These are phyloP conservation scores for Papiliotrema laurentii DNA, from an alignment of 1,284 basidiomycete species.

Conservation along the genomic window DNA sequence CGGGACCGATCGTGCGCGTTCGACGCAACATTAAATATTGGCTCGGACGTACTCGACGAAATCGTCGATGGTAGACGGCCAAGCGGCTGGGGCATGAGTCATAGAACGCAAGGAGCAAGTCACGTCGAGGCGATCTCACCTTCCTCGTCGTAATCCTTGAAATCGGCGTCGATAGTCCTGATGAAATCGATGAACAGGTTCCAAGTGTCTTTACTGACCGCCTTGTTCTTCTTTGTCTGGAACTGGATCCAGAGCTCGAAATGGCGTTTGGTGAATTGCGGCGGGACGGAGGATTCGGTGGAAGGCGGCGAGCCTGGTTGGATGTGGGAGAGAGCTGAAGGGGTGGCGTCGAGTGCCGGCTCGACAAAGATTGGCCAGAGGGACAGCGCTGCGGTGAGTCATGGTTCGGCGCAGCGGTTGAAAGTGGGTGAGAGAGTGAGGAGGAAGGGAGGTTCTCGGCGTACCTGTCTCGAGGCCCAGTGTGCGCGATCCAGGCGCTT, in stretches of 20 bases:
- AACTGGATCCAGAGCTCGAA: constrained; percentile 82
- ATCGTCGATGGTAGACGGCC: constrained; percentile 46
- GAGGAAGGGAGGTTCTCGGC: too few relatives aligned
- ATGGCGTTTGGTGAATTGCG: constrained; percentile 65
- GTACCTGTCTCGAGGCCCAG: constrained; percentile 51
- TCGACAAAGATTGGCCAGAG: constrained; percentile 84
- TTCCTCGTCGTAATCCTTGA: constrained; percentile 77
- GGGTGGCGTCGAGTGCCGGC: constrained; percentile 67
- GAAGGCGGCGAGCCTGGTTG: constrained; percentile 38
- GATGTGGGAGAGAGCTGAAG: constrained; percentile 55
- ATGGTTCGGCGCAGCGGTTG: constrained; percentile 34
- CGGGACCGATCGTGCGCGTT: background rate
- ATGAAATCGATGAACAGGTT: constrained; percentile 64
- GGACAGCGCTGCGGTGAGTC: constrained; percentile 20
- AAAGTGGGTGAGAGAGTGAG: too few relatives aligned
- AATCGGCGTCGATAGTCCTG: constrained; percentile 71
- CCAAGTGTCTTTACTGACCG: constrained; percentile 94
- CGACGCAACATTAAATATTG: background rate
- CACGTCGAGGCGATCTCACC: constrained; percentile 52
- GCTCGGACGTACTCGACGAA: constrained; percentile 44
- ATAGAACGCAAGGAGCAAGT: background rate
- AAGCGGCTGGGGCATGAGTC: background rate
- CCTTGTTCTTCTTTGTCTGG: constrained; percentile 64
- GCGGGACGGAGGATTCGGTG: constrained; percentile 40
- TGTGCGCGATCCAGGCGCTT: constrained; percentile 61